These are phyloP conservation scores for Somion occarium DNA, from an alignment of 1,284 basidiomycete genomes.

Conservation along the genomic window DNA sequence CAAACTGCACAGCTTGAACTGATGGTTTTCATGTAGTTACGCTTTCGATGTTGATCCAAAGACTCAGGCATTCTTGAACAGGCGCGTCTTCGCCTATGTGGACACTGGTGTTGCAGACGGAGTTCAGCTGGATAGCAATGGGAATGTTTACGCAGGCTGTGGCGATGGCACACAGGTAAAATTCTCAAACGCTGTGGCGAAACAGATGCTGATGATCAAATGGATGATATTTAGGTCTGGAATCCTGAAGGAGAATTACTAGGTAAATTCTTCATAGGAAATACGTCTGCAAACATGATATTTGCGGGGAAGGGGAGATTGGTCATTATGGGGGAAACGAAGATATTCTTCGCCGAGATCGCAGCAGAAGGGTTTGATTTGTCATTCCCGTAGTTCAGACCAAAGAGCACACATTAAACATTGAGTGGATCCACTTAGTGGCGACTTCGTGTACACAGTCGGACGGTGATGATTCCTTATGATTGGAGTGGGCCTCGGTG, in stretches of 20 bases:
- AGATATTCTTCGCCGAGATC: conserved; percentile 60
- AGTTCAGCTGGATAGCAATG: conserved; percentile 52
- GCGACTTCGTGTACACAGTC: too few species aligned
- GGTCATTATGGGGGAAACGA: conserved; percentile 65
- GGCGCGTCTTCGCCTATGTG: conserved; percentile 66
- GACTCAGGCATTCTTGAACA: conserved; percentile 53
- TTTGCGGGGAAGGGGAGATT: conserved; percentile 63
- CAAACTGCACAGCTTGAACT: neutral
- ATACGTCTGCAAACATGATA: conserved; percentile 56
- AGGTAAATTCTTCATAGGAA: conserved; percentile 71
- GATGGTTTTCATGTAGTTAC: conserved; percentile 42
- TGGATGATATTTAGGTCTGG: conserved; percentile 47
- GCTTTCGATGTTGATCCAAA: conserved; percentile 64
- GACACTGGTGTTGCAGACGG: conserved; percentile 64
- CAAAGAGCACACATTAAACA: too few species aligned
- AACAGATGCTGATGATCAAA: conserved; percentile 4
- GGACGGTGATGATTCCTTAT: too few species aligned
- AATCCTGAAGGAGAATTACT: conserved; percentile 56
- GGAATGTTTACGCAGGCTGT: conserved; percentile 66
- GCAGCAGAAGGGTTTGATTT: conserved; percentile 32
- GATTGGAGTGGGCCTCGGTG: too few species aligned
- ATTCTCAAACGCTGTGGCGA: conserved; percentile 6
- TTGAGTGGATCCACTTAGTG: too few species aligned
- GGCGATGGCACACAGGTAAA: conserved; percentile 68
- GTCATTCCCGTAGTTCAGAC: neutral